These are phyloP conservation scores for Haplographium delicatum DNA, from an alignment of 495 filamentous ascomycete genomes.

Conservation along the genomic window DNA sequence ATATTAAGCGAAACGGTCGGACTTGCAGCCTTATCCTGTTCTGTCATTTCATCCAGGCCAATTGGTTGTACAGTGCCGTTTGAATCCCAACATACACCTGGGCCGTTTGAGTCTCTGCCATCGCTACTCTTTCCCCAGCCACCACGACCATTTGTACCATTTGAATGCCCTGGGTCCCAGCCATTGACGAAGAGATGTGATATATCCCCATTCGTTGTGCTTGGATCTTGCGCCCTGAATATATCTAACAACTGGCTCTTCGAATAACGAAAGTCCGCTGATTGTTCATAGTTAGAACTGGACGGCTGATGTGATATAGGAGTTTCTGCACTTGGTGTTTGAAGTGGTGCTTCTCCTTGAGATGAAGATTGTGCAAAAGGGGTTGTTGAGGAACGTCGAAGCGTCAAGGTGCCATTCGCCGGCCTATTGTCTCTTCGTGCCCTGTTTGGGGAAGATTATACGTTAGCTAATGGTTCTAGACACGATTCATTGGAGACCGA, in stretches of 20 bases:
- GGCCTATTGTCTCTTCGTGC: conserved; percentile 24
- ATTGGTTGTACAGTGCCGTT: conserved; percentile 68
- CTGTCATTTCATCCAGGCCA: conserved; percentile 67
- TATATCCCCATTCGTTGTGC: conserved; percentile 55
- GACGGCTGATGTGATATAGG: conserved; percentile 39
- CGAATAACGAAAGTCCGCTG: conserved; percentile 65
- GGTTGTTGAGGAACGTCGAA: conserved; percentile 70
- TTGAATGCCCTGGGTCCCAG: conserved; percentile 68
- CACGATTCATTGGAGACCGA: too few species aligned
- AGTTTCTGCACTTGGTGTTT: conserved; percentile 8
- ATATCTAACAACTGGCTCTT: conserved; percentile 79
- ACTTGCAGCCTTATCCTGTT: conserved; percentile 78
- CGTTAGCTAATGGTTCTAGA: neutral
- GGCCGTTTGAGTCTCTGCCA: conserved; percentile 50
- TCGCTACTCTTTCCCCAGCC: conserved; percentile 71
- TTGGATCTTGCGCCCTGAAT: conserved; percentile 56
- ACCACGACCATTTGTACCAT: conserved; percentile 50
- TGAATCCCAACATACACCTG: conserved; percentile 86
- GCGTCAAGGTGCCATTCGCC: conserved; percentile 51
- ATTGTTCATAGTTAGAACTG: conserved; percentile 23
- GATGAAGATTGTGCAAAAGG: conserved; percentile 53
- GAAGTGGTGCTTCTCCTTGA: conserved; percentile 23
- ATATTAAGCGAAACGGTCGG: conserved; percentile 14
- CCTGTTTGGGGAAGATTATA: conserved; percentile 22
- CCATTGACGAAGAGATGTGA: conserved; percentile 62